Percentiles rank a stretch among this genome's conserved stretches.
phyloP scores from a whole-genome alignment of 2,329 filamentous ascomycete species.

The Aureobasidium subglaciale region DNA sequence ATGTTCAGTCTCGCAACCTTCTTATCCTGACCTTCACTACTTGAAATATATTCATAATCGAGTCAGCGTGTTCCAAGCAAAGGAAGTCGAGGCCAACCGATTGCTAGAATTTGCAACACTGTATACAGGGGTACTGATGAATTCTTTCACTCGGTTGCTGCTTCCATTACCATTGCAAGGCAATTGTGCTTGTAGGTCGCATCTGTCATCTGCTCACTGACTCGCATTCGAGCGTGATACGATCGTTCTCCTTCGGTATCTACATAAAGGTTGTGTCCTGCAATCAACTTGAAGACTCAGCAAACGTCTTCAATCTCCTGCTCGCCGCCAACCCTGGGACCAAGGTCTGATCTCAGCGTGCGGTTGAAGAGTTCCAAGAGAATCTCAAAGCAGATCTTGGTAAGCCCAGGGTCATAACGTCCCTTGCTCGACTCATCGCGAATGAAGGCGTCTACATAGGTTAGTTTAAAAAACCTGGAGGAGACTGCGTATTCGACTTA shows the following conservation, averaged over 20 bases:
- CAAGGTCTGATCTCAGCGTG: slow-evolving; percentile 70
- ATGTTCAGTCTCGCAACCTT: neutral
- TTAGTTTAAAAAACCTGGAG: neutral
- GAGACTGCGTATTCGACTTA: slow-evolving; percentile 31
- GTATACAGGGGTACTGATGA: no score
- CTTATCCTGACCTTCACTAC: no score
- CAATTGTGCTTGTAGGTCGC: no score
- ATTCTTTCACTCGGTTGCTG: no score
- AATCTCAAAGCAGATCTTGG: slow-evolving; percentile 85
- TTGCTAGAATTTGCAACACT: no score
- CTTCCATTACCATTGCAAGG: no score
- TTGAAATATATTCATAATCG: no score
- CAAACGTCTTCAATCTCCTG: slow-evolving; percentile 33
- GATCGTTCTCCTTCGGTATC: neutral
- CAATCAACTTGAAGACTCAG: slow-evolving; percentile 15
- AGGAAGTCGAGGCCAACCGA: no score
- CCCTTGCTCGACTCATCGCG: slow-evolving; percentile 88
- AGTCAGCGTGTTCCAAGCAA: no score
- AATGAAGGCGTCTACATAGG: slow-evolving; percentile 68
- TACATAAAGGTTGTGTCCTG: neutral
- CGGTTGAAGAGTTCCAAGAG: slow-evolving; percentile 78
- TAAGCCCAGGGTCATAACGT: slow-evolving; percentile 82
- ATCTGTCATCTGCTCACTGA: no score
- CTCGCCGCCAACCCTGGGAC: slow-evolving; percentile 52
- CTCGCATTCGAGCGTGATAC: neutral